A percentile compares a stretch with the other conserved stretches of the same genome.
phyloP scores from a whole-genome alignment of 768 basidiomycete species.

The Phaffia australis region DNA sequence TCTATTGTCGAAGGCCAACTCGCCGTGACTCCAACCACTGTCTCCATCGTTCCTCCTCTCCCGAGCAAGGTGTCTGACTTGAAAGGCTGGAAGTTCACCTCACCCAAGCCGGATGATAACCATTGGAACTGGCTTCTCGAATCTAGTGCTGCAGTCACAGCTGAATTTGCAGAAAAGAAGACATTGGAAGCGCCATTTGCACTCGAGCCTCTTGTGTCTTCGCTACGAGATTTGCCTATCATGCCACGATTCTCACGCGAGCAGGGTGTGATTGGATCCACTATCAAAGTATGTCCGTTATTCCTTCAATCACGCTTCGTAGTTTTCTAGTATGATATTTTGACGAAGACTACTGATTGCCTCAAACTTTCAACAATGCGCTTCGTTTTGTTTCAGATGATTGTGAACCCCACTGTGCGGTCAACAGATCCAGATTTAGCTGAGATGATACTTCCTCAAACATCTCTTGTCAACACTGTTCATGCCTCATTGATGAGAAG shows the following conservation, averaged over 20 bases:
- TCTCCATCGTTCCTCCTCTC: constrained; percentile 13
- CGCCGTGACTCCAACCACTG: background rate
- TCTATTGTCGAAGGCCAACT: background rate
- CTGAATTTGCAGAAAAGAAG: constrained; percentile 17
- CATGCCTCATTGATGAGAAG: too few species aligned
- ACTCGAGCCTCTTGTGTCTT: constrained; percentile 6
- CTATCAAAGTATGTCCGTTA: too few species aligned
- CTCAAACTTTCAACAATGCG: too few species aligned
- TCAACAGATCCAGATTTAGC: too few species aligned
- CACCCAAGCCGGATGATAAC: background rate
- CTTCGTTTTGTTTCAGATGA: too few species aligned
- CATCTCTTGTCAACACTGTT: too few species aligned
- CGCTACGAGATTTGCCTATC: background rate
- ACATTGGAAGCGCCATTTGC: constrained; percentile 4
- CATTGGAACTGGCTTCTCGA: constrained; percentile 22
- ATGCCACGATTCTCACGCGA: background rate
- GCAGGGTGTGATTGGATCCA: too few species aligned
- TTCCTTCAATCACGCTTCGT: too few species aligned
- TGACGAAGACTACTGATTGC: too few species aligned
- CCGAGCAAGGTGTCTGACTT: constrained; percentile 15
- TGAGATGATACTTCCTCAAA: too few species aligned
- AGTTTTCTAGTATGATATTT: too few species aligned
- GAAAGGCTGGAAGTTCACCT: constrained; percentile 1
- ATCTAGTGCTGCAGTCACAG: constrained; percentile 3
- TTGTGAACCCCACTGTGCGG: too few species aligned